Evolutionary conservation across 805 yeast species (phyloP), one percentile per base, ranked within the genome.

Genomic region (Candida jianshihensis): DNA sequence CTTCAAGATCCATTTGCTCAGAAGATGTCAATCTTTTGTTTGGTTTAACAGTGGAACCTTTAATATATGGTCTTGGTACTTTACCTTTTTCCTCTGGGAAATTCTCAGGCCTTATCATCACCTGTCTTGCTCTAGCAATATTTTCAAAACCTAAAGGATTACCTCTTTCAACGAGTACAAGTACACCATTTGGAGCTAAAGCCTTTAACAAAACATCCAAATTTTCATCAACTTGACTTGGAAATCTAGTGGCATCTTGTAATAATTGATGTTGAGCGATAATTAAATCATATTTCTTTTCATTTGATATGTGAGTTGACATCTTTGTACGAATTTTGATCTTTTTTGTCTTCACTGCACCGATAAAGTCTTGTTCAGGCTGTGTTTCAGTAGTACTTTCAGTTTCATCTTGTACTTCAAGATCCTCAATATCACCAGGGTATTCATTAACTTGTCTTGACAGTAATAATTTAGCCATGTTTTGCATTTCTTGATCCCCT

Each of bases 81-180:
- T 80, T 80, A 0, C 81, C 81, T 27, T 60, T 53, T 44, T 77
- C 82, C 11, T 60, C 58, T 6, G 59, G 66, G 46, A 66, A 67
- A 6, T 74, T 71, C 47, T 82, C 95, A 0, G 97, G 96, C 47
- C 97, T 75, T n/a, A 90, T 63, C 73, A 87, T 75, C 4, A 86
- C 61, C 56, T 90, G 96, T 51, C 98, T 70, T 5, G 97, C 96
- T 36, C 96, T 68, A 0, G 96, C 94, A 39, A 88, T 71, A 3
- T 77, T 68, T 59, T 92, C 98, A 53, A 86, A 86, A 0, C 97
- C 97, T 22, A 78, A 53, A 0, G 97, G 86, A 38, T 82, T 84
- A 3, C 98, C 98, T 43, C 96, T 68, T 60, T 92, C 97, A 3
- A 89, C 61, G 2, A 92, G 55, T 1, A 88, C 79, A 11, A 90